Evolutionary conservation across 2,329 filamentous ascomycete species (phyloP).

Genomic region (Hymenoscyphus linearis): DNA sequence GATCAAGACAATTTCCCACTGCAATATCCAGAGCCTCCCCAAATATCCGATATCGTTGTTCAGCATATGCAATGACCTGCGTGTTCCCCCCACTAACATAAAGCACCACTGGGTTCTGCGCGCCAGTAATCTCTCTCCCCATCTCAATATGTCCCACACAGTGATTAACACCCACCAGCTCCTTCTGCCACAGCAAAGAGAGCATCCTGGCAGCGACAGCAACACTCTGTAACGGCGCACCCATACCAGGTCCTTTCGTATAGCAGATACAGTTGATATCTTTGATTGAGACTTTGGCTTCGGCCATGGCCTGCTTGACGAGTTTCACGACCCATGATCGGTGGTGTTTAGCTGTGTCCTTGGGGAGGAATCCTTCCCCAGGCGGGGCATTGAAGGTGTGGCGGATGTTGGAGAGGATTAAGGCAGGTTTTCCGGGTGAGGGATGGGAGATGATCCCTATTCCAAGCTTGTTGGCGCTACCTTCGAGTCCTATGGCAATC

Average conservation of each 20-base stretch:
- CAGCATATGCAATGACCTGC: conserved; percentile 94
- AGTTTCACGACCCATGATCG: conserved; percentile 75
- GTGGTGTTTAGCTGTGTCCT: conserved; percentile 93
- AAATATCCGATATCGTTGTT: conserved; percentile 93
- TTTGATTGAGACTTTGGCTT: conserved; percentile 54
- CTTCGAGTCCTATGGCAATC: conserved; percentile 74
- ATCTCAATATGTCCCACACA: conserved; percentile 99
- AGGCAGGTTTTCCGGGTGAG: conserved; percentile 41
- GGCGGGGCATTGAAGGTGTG: conserved; percentile 91
- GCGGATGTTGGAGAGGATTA: conserved; percentile 86
- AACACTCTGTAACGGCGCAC: conserved; percentile 80
- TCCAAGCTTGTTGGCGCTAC: conserved; percentile 96
- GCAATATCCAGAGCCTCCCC: conserved; percentile 97
- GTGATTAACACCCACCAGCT: conserved; percentile 91
- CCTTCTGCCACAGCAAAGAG: conserved; percentile 76
- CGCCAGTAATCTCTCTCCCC: conserved; percentile 88
- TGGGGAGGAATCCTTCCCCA: conserved; percentile 90
- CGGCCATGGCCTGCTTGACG: conserved; percentile 71
- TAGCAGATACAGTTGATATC: conserved; percentile 93
- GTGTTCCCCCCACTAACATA: conserved; percentile 97
- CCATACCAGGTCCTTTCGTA: conserved; percentile 95
- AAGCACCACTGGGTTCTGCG: conserved; percentile 85
- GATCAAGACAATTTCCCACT: conserved; percentile 93
- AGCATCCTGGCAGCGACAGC: conserved; percentile 81
- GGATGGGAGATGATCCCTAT: conserved; percentile 86